These are phyloP conservation scores for Xylaria multiplex DNA, from an alignment of 2,329 filamentous ascomycete genomes.

Conservation along the genomic window DNA sequence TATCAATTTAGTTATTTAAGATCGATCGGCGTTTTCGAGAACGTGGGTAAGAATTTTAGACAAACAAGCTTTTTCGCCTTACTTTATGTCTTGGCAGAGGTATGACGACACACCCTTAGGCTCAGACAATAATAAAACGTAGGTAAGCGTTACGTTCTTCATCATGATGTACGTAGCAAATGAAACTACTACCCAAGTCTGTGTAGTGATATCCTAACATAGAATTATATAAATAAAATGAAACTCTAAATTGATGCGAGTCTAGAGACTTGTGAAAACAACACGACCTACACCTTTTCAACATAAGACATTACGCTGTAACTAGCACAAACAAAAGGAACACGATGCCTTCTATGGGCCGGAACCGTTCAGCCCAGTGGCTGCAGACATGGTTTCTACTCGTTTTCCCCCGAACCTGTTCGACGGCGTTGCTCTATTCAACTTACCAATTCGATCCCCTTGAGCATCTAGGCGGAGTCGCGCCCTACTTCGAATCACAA, in stretches of 20 bases:
- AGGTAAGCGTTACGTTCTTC: conserved; percentile 2
- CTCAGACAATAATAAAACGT: background rate
- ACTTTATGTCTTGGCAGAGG: conserved; percentile 24
- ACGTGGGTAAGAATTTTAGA: conserved; percentile 3
- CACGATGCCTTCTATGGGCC: conserved; percentile 21
- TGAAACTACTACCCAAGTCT: background rate
- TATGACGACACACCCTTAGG: conserved; percentile 26
- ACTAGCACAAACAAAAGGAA: background rate
- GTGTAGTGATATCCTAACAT: background rate
- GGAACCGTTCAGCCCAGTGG: conserved; percentile 20
- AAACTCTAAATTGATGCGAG: background rate
- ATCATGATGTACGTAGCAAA: background rate
- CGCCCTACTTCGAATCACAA: conserved; percentile 67
- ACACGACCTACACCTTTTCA: background rate
- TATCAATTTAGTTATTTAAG: background rate
- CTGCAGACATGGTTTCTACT: conserved; percentile 25
- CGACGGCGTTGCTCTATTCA: conserved; percentile 52
- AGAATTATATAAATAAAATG: background rate
- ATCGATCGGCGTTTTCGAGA: conserved; percentile 19
- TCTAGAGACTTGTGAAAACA: background rate
- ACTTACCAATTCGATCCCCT: conserved; percentile 63
- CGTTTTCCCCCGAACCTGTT: conserved; percentile 9
- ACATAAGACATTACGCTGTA: background rate
- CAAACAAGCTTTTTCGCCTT: conserved; percentile 20
- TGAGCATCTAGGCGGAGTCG: conserved; percentile 64